Evolutionary conservation across 2,329 filamentous ascomycete species (phyloP), one percentile per base, ranked within the genome.

Genomic region (Ascochyta koolunga): DNA sequence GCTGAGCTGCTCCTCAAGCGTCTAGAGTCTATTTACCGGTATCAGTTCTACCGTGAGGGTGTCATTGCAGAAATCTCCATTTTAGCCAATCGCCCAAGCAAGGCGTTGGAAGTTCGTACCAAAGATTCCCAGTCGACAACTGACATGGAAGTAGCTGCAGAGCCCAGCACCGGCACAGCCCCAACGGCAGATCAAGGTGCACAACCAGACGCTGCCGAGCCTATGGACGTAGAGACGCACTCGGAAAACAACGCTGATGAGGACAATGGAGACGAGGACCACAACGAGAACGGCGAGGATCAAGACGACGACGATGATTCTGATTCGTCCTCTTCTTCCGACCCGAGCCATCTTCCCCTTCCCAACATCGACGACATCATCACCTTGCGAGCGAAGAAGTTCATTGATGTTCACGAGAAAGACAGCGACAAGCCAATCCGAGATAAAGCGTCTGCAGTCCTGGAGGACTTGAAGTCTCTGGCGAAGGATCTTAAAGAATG

Each of bases 21-120:
- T 16, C 80, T 99, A 5, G 91, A 93, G 59, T 83, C 88, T 19
- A 90, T 98, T 25, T 99, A 99, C 70, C 88, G 91, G 22, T 96
- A 97, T 67, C 96, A 99, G 66, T 93, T 99, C 64, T 96, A 99
- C 70, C 90, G 95, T 0, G 96, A 99, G 77, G 95, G 95, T 31
- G 95, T 99, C 37, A 93, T 98, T 64, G 83, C 89, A 1, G 93
- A 99, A 72, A 96, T 99, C 45, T 83, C 86, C 25, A 93, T 92
- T 69, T 80, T 99, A 27, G 88, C 91, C 0, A 82, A 82, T 50
- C 77, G 79, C 64, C 57, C 74, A 7, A 68, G 65, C 48, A 75
- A 72, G 54, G 57, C 60, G 6, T 37, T 70, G 24, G 71, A 72
- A 24, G 55, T 64, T 15, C 64, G 66, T 31, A 47, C 66, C 6